phyloP scores from a whole-genome alignment of 2,329 filamentous ascomycete species.

The Moelleriella libera region DNA sequence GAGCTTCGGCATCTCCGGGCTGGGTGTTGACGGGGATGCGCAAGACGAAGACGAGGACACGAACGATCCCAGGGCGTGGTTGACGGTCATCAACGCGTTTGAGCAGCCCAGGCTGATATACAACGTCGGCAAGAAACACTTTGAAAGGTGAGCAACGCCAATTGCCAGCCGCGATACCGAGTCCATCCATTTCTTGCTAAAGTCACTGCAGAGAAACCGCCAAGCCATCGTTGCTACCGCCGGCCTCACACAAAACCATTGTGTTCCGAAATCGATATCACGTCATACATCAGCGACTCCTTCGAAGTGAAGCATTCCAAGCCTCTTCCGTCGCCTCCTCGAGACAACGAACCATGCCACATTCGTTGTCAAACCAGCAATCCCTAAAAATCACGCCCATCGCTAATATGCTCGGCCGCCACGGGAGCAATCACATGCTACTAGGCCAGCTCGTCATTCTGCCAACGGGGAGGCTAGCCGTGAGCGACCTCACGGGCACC shows the following conservation, averaged over 20 bases:
- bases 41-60: conserved; percentile 37
- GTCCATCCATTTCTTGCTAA: not conserved
- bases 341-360: conserved; percentile 36
- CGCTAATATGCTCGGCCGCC: conserved; percentile 59
- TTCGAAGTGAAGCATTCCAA: conserved; percentile 90
- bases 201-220: conserved; percentile 34
- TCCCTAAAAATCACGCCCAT: conserved; percentile 85
- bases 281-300: conserved; percentile 77
- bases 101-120: conserved; percentile 71
- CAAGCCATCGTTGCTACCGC: conserved; percentile 59
- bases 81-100: conserved; percentile 72
- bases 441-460: conserved; percentile 70
- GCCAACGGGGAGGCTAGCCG: conserved; percentile 66
- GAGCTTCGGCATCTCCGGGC: conserved; percentile 48
- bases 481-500: conserved; percentile 79
- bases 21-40: conserved; percentile 37
- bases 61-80: conserved; percentile 64
- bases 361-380: conserved; percentile 51
- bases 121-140: conserved; percentile 75
- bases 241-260: conserved; percentile 66
- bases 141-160: conserved; percentile 48
- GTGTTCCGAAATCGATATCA: conserved; percentile 86
- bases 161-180: not conserved
- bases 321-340: conserved; percentile 57
- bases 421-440: conserved; percentile 72